A percentile compares a stretch with the other conserved stretches of the same genome.
Conservation (phyloP, 2,329 filamentous ascomycete species). For the Coniochaeta prunicola region DNA sequence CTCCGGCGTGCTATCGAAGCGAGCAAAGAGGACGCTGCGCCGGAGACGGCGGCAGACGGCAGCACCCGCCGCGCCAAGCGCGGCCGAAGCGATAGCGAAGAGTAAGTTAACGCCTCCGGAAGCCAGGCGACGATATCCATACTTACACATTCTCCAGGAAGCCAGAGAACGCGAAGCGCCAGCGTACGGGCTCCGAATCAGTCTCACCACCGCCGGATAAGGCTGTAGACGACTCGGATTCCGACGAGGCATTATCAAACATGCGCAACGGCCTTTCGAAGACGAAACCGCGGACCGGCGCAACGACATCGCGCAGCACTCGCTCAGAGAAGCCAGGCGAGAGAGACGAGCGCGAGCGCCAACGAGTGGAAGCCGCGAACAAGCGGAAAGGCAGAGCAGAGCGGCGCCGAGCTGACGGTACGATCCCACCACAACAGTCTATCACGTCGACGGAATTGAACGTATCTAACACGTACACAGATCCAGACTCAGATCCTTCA, state of each 20-base stretch:
- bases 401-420: slow-evolving; percentile 74
- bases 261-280: slow-evolving; percentile 45
- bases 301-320: slow-evolving; percentile 41
- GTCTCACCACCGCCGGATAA: slow-evolving; percentile 50
- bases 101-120: slow-evolving; percentile 49
- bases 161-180: slow-evolving; percentile 67
- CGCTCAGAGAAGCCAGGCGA: slow-evolving; percentile 49
- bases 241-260: slow-evolving; percentile 58
- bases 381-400: slow-evolving; percentile 79
- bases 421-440: slow-evolving; percentile 13
- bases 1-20: slow-evolving; percentile 86
- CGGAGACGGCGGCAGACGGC: slow-evolving; percentile 43
- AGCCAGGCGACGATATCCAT: slow-evolving; percentile 28
- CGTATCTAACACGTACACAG: background rate
- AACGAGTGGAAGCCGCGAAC: slow-evolving; percentile 65
- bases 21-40: slow-evolving; percentile 73
- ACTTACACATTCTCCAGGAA: slow-evolving; percentile 44
- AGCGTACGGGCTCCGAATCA: slow-evolving; percentile 73
- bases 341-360: slow-evolving; percentile 67
- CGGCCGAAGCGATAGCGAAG: slow-evolving; percentile 84
- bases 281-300: slow-evolving; percentile 47
- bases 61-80: slow-evolving; percentile 67
- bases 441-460: background rate
- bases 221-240: slow-evolving; percentile 62
- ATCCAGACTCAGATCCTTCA: slow-evolving; percentile 62